Percentiles rank a stretch among this genome's conserved stretches.
phyloP scores from a whole-genome alignment of 306 rosid species.

The Lupinus albus region DNA sequence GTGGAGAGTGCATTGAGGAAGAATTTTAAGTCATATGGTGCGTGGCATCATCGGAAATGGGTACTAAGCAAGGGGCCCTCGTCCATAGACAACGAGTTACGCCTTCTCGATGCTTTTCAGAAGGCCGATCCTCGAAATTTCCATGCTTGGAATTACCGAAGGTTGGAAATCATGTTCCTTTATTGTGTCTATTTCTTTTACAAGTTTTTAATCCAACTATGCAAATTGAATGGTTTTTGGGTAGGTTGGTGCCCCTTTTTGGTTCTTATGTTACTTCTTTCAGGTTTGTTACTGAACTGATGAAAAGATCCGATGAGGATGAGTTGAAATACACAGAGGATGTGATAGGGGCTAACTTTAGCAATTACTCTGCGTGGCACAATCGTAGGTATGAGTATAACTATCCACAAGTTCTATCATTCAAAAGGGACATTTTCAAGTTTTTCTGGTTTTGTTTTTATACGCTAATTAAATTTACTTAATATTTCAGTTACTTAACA shows the following conservation, averaged over 20 bases:
- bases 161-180: constrained; percentile 45
- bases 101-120: constrained; percentile 70
- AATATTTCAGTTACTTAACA: neutral
- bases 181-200: neutral
- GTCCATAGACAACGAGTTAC: constrained; percentile 70
- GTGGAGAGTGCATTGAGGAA: constrained; percentile 68
- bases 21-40: constrained; percentile 70
- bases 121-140: constrained; percentile 78
- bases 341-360: constrained; percentile 73
- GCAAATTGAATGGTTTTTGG: constrained; percentile 13
- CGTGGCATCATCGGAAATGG: constrained; percentile 84
- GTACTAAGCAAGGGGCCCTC: constrained; percentile 73
- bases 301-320: constrained; percentile 59
- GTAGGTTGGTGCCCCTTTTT: neutral
- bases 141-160: constrained; percentile 89
- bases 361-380: constrained; percentile 92
- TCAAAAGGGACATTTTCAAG: neutral
- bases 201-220: neutral
- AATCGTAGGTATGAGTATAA: constrained; percentile 72
- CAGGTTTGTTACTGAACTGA: constrained; percentile 62
- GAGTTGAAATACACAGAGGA: constrained; percentile 66
- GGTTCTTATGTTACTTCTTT: neutral
- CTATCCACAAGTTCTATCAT: neutral
- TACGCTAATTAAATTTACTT: neutral
- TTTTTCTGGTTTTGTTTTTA: neutral